These are phyloP conservation scores for Backusella mclennaniae DNA, from an alignment of 192 early-diverging fungal genomes.

Conservation along the genomic window DNA sequence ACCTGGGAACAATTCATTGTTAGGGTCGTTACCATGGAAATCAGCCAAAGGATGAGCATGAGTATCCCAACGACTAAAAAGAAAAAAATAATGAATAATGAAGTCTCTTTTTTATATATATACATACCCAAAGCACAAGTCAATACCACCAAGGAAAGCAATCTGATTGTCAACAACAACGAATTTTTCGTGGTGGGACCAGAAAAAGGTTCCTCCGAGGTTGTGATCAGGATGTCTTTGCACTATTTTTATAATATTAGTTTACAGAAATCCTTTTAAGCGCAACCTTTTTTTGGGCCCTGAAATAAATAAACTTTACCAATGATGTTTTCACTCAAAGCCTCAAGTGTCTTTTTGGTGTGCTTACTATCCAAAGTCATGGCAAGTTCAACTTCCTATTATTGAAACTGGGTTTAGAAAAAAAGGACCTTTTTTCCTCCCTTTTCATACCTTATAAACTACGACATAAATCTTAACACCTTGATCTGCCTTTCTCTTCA, in stretches of 20 bases:
- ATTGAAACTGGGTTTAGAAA: neutral
- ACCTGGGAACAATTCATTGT: conserved; percentile 43
- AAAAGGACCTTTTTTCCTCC: neutral
- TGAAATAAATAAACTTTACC: conserved; percentile 26
- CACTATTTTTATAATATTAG: conserved; percentile 38
- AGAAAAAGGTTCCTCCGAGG: conserved; percentile 78
- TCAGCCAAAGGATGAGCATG: conserved; percentile 73
- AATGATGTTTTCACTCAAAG: conserved; percentile 73
- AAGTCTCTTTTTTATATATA: neutral
- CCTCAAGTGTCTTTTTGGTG: conserved; percentile 70
- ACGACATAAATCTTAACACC: conserved; percentile 86
- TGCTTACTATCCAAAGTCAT: conserved; percentile 74
- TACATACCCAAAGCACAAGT: conserved; percentile 72
- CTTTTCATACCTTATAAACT: conserved; percentile 63
- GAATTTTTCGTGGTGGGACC: conserved; percentile 86
- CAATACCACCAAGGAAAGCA: conserved; percentile 84
- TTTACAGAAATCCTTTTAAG: conserved; percentile 4
- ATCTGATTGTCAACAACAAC: conserved; percentile 76
- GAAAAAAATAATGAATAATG: neutral
- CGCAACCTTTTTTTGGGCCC: neutral
- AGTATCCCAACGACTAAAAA: conserved; percentile 56
- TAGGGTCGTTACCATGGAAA: conserved; percentile 47
- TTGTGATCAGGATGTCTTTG: conserved; percentile 87
- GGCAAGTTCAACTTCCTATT: conserved; percentile 66
- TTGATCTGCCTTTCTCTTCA: conserved; percentile 79